Evolutionary conservation across 768 basidiomycete species (phyloP).

Genomic region (Sistotremastrum suecicum): DNA sequence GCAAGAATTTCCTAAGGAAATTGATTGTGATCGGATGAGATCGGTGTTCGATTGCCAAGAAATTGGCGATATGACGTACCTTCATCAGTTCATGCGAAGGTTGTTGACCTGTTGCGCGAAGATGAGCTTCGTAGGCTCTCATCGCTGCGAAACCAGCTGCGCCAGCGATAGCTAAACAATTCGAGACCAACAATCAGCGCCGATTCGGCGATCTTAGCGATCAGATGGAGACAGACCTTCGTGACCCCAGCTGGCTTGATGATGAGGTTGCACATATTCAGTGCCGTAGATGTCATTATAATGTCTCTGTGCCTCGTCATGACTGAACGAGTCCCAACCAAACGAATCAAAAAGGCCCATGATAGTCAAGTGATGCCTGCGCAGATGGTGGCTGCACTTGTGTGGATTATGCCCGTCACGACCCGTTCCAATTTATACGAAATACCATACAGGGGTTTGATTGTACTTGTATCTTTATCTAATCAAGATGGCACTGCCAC

Average conservation of each 20-base stretch:
- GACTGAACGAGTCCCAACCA: too few relatives aligned
- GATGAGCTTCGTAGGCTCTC: slow-evolving; percentile 24
- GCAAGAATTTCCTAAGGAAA: slow-evolving; percentile 18
- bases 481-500: too few relatives aligned
- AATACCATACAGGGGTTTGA: too few relatives aligned
- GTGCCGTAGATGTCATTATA: too few relatives aligned
- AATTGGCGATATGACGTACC: neutral
- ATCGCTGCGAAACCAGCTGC: slow-evolving; percentile 25
- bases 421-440: too few relatives aligned
- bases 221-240: slow-evolving; percentile 6
- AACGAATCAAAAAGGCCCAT: too few relatives aligned
- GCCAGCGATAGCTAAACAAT: slow-evolving; percentile 11
- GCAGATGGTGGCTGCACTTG: too few relatives aligned
- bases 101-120: slow-evolving; percentile 16
- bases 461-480: too few relatives aligned
- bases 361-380: too few relatives aligned
- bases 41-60: neutral
- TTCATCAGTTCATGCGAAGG: slow-evolving; percentile 17
- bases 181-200: neutral
- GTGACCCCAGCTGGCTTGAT: slow-evolving; percentile 11
- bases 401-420: too few relatives aligned
- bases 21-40: neutral
- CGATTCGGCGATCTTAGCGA: neutral
- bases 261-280: slow-evolving; percentile 3
- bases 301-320: too few relatives aligned